Evolutionary conservation across 2,329 filamentous ascomycete species (phyloP).

Genomic region (Pezicula rhizophila): DNA sequence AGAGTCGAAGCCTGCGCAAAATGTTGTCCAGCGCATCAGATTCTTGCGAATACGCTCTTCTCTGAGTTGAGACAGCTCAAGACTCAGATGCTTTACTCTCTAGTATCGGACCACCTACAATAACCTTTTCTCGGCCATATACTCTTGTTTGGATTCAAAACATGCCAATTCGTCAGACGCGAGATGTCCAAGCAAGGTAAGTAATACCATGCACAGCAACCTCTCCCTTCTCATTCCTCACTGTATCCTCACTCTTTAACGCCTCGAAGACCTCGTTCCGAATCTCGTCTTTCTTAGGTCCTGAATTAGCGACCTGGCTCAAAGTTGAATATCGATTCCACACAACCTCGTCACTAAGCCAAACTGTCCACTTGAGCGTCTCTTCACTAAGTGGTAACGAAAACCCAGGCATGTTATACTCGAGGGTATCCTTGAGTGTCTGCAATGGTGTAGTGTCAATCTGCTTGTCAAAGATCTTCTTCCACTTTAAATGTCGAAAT

Average conservation of each 20-base stretch:
- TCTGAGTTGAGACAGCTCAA: not conserved
- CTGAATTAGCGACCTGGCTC: constrained; percentile 58
- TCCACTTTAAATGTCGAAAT: constrained; percentile 62
- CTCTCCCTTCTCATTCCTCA: constrained; percentile 55
- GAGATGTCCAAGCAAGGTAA: constrained; percentile 55
- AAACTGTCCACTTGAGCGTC: constrained; percentile 49
- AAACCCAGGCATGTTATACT: constrained; percentile 42
- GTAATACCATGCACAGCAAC: constrained; percentile 60
- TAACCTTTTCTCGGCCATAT: constrained; percentile 29
- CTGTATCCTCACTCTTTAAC: constrained; percentile 45
- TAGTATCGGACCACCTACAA: no score
- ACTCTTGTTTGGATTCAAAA: constrained; percentile 16
- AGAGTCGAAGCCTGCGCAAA: not conserved
- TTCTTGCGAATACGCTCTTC: no score
- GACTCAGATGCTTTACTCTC: not conserved
- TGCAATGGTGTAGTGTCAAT: constrained; percentile 45
- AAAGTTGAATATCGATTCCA: constrained; percentile 61
- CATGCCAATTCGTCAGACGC: constrained; percentile 26
- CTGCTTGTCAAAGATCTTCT: constrained; percentile 56
- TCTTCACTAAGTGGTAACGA: constrained; percentile 55
- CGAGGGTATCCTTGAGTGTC: constrained; percentile 38
- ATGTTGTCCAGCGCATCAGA: no score
- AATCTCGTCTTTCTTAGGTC: constrained; percentile 41
- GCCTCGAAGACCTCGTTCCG: constrained; percentile 47
- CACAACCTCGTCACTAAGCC: constrained; percentile 51